These are phyloP conservation scores for Astragalus glycyphyllos DNA, from an alignment of 306 rosid species.

Conservation along the genomic window DNA sequence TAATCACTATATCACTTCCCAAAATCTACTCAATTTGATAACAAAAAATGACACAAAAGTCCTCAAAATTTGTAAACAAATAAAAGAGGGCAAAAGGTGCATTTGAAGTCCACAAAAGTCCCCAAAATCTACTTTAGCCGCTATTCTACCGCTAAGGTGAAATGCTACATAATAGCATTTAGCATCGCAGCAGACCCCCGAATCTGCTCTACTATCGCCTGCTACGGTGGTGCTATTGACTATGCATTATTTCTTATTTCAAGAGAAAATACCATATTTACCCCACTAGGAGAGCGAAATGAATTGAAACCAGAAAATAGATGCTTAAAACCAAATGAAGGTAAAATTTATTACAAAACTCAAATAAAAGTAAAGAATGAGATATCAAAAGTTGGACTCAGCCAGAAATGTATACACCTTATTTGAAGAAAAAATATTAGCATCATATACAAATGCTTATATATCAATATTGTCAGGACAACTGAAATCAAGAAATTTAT, in stretches of 20 bases:
- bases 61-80: no score
- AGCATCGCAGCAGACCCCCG: no score
- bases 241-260: background rate
- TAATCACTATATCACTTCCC: no score
- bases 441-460: background rate
- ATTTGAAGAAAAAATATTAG: conserved; percentile 9
- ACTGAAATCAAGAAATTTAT: background rate
- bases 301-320: conserved; percentile 21
- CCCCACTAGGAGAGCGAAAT: conserved; percentile 18
- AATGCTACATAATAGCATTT: no score
- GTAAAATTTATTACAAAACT: background rate
- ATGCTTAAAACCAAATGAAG: conserved; percentile 23
- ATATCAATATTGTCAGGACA: conserved; percentile 15
- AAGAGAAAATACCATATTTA: conserved; percentile 9
- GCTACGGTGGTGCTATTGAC: no score
- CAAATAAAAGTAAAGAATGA: background rate
- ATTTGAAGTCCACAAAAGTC: no score
- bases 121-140: no score
- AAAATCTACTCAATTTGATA: no score
- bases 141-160: no score
- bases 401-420: background rate
- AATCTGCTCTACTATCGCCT: no score
- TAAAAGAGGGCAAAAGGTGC: no score
- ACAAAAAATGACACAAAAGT: no score
- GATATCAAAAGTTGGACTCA: conserved; percentile 23